Conservation (phyloP, 495 filamentous ascomycete species). For the Penicillium pulvis region DNA sequence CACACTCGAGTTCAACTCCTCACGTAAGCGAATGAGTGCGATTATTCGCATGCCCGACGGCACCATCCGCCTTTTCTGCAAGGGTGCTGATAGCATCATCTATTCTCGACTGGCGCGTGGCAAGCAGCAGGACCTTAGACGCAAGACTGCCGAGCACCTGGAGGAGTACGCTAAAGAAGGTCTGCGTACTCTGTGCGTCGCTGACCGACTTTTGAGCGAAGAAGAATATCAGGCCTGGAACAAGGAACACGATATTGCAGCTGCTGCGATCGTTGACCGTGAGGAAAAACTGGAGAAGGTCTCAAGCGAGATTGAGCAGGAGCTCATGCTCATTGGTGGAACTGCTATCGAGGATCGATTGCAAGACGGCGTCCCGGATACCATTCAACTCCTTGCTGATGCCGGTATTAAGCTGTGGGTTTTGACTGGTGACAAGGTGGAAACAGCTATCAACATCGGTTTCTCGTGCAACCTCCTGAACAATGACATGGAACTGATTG, state of each 20-base stretch:
- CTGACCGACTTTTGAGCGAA: slow-evolving; percentile 80
- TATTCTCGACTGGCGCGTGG: slow-evolving; percentile 88
- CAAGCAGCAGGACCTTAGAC: slow-evolving; percentile 81
- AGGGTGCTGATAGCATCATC: slow-evolving; percentile 96
- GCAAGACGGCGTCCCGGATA: slow-evolving; percentile 96
- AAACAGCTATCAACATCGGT: slow-evolving; percentile 99
- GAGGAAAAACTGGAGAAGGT: slow-evolving; percentile 94
- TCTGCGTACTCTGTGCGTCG: slow-evolving; percentile 91
- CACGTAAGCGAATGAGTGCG: slow-evolving; percentile 96
- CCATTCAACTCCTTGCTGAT: slow-evolving; percentile 87
- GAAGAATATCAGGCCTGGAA: slow-evolving; percentile 87
- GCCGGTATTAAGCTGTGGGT: slow-evolving; percentile 99
- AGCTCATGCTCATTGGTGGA: slow-evolving; percentile 86
- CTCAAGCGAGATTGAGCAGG: slow-evolving; percentile 85
- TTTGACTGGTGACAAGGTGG: slow-evolving; percentile 96
- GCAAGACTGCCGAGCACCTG: slow-evolving; percentile 85
- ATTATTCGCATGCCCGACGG: slow-evolving; percentile 97
- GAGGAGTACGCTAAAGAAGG: slow-evolving; percentile 97
- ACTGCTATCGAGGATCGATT: slow-evolving; percentile 98
- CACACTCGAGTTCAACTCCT: slow-evolving; percentile 96
- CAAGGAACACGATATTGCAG: slow-evolving; percentile 82
- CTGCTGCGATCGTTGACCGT: slow-evolving; percentile 78
- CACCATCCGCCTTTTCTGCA: slow-evolving; percentile 91
- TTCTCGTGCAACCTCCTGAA: slow-evolving; percentile 98
- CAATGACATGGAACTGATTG: slow-evolving; percentile 96